Conservation (phyloP, 2,329 filamentous ascomycete genomes). For the Knoxdaviesia proteae region DNA sequence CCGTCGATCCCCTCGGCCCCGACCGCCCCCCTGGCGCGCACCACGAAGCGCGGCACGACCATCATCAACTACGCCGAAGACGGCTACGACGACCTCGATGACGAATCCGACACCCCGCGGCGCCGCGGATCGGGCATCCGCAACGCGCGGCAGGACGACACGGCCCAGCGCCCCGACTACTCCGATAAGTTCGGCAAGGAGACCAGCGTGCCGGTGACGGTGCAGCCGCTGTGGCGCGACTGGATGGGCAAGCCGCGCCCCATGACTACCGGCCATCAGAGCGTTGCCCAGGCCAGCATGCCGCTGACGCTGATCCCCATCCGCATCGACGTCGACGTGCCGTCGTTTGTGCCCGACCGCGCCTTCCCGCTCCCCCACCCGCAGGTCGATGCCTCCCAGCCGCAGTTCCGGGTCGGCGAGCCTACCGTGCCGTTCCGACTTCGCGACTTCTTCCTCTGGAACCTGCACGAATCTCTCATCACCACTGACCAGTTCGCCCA, state of each 20-base stretch:
- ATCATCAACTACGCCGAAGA: slow-evolving; percentile 97
- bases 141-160: slow-evolving; percentile 61
- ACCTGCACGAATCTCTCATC: slow-evolving; percentile 79
- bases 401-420: slow-evolving; percentile 64
- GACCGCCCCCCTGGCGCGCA: slow-evolving; percentile 50
- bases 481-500: slow-evolving; percentile 95
- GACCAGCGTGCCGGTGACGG: slow-evolving; percentile 52
- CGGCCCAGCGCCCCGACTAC: slow-evolving; percentile 38
- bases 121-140: slow-evolving; percentile 68
- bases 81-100: slow-evolving; percentile 62
- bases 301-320: slow-evolving; percentile 87
- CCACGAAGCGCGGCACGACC: slow-evolving; percentile 91
- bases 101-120: slow-evolving; percentile 54
- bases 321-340: slow-evolving; percentile 84
- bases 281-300: slow-evolving; percentile 47
- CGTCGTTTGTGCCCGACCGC: slow-evolving; percentile 48
- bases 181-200: slow-evolving; percentile 71
- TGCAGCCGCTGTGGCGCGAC: slow-evolving; percentile 83
- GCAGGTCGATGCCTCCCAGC: slow-evolving; percentile 47
- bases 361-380: slow-evolving; percentile 36
- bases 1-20: slow-evolving; percentile 56
- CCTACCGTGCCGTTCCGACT: slow-evolving; percentile 67
- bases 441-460: slow-evolving; percentile 95
- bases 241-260: slow-evolving; percentile 66
- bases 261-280: slow-evolving; percentile 36